Conservation (phyloP, 2,329 filamentous ascomycete genomes). For the Aspergillus chevalieri region DNA sequence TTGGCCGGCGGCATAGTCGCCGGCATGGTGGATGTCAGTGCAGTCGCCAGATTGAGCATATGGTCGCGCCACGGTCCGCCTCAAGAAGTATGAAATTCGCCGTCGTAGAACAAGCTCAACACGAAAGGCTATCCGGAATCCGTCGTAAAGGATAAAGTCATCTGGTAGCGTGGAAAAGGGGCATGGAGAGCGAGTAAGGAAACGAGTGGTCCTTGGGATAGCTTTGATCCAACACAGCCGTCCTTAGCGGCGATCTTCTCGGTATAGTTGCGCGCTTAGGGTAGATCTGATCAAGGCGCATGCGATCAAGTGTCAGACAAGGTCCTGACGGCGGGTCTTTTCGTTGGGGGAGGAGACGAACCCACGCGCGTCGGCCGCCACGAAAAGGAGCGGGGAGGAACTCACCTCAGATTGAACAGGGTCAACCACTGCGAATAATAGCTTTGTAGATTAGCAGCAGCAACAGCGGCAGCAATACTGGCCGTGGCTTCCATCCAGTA, state of each 20-base stretch:
- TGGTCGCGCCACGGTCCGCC: slow-evolving; percentile 3
- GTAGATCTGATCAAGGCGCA: neutral
- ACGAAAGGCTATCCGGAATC: slow-evolving; percentile 23
- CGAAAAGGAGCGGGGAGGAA: neutral
- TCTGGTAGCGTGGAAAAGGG: slow-evolving; percentile 18
- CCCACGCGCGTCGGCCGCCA: neutral
- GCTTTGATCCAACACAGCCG: slow-evolving; percentile 4
- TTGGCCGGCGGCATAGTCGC: slow-evolving; percentile 35
- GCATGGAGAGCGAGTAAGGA: slow-evolving; percentile 17
- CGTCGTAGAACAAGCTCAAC: slow-evolving; percentile 12
- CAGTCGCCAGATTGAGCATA: slow-evolving; percentile 32
- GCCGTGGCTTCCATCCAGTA: slow-evolving; percentile 18
- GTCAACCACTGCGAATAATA: neutral
- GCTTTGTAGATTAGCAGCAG: neutral
- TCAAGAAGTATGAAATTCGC: slow-evolving; percentile 2
- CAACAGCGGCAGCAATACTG: slow-evolving; percentile 13
- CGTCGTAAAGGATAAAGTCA: slow-evolving; percentile 21
- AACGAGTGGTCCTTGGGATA: slow-evolving; percentile 10
- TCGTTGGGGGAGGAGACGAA: neutral
- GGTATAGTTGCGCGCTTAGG: neutral
- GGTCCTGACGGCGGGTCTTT: neutral
- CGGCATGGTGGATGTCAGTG: slow-evolving; percentile 35
- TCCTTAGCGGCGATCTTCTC: neutral
- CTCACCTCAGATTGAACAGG: neutral
- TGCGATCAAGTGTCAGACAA: neutral